Conservation (phyloP, 768 basidiomycete genomes). For the Boletus rubroflammeus region DNA sequence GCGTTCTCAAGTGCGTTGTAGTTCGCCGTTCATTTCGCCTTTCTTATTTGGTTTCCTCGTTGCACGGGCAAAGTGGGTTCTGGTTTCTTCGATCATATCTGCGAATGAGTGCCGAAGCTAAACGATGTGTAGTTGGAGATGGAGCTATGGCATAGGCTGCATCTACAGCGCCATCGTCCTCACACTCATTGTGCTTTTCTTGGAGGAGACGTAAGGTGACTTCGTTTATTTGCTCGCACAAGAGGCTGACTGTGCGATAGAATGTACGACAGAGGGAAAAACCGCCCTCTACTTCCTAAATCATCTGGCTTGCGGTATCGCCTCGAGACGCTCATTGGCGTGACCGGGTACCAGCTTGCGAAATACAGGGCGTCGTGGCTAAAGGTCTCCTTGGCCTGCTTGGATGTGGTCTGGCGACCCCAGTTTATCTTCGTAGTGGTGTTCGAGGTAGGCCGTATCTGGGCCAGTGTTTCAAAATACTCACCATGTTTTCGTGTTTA, state of each 20-base stretch:
- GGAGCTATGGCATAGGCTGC: slow-evolving; percentile 52
- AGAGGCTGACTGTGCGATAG: slow-evolving; percentile 24
- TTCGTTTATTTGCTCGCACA: neutral
- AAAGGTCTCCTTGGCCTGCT: slow-evolving; percentile 29
- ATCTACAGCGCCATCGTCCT: slow-evolving; percentile 47
- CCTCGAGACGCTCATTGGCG: slow-evolving; percentile 45
- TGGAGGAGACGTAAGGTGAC: slow-evolving; percentile 46
- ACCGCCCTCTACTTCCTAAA: slow-evolving; percentile 27
- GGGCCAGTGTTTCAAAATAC: neutral
- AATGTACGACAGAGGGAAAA: slow-evolving; percentile 46
- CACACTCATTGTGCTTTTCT: slow-evolving; percentile 42
- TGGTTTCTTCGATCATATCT: neutral
- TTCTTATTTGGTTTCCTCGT: slow-evolving; percentile 30
- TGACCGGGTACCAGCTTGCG: slow-evolving; percentile 45
- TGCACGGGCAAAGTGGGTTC: slow-evolving; percentile 24
- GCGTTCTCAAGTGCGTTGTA: slow-evolving; percentile 26
- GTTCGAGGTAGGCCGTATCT: slow-evolving; percentile 34
- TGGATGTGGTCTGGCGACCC: slow-evolving; percentile 47
- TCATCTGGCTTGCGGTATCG: slow-evolving; percentile 37
- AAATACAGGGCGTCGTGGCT: slow-evolving; percentile 43
- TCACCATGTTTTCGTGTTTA: slow-evolving; percentile 10
- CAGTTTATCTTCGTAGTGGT: slow-evolving; percentile 39
- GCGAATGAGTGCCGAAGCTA: neutral
- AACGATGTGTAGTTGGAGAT: slow-evolving; percentile 37
- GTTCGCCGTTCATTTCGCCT: slow-evolving; percentile 29